These are phyloP conservation scores for Nicotiana otophora DNA, from an alignment of 257 asterid genomes.

Conservation along the genomic window DNA sequence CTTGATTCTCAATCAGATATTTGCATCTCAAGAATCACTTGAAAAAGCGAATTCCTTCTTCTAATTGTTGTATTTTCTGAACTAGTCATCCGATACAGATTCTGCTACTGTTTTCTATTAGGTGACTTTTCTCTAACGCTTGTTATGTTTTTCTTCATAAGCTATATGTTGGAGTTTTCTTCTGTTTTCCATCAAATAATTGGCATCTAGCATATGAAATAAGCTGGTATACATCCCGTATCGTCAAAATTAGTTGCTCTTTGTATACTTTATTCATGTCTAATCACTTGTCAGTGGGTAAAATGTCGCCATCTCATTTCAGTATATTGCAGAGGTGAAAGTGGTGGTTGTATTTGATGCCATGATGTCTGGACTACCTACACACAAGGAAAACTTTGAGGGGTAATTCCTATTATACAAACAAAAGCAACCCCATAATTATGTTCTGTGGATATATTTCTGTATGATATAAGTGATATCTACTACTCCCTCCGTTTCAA, in stretches of 20 bases:
- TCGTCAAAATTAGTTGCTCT: background rate
- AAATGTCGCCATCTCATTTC: slow-evolving; percentile 14
- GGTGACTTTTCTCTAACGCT: background rate
- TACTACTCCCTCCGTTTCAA: too few relatives aligned
- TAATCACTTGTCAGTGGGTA: background rate
- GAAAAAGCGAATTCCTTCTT: background rate
- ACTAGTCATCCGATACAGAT: background rate
- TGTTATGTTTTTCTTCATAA: background rate
- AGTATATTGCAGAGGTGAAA: slow-evolving; percentile 71
- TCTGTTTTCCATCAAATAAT: background rate
- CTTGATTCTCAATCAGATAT: background rate
- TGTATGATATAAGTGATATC: background rate
- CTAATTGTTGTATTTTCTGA: background rate
- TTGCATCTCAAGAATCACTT: background rate
- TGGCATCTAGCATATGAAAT: background rate
- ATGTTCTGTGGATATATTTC: background rate
- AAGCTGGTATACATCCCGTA: background rate
- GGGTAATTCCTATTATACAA: slow-evolving; percentile 48
- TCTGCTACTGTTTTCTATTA: background rate
- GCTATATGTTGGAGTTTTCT: background rate
- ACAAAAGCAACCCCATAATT: background rate
- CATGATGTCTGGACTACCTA: slow-evolving; percentile 82
- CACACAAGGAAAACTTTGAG: slow-evolving; percentile 74
- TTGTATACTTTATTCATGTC: background rate
- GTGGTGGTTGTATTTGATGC: slow-evolving; percentile 99